These are phyloP conservation scores for Suillus hirtellus DNA, from an alignment of 768 basidiomycete species.

Conservation along the genomic window DNA sequence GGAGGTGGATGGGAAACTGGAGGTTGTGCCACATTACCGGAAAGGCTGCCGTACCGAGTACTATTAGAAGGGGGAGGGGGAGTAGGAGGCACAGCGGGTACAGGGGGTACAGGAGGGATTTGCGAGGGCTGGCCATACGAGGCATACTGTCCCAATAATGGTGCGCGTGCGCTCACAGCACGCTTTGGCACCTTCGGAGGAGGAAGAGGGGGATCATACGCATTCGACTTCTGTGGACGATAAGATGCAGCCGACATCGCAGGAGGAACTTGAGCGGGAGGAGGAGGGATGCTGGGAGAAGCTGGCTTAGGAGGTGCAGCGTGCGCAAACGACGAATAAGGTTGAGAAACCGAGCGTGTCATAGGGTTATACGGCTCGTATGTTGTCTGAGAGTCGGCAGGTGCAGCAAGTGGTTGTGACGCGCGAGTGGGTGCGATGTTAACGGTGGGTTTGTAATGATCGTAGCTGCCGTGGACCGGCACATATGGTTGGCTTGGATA, in stretches of 20 bases:
- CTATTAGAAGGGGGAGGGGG: neutral
- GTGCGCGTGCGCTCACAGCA: conserved; percentile 24
- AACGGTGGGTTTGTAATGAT: conserved; percentile 38
- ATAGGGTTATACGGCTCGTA: conserved; percentile 31
- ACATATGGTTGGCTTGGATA: conserved; percentile 19
- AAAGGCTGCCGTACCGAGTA: neutral
- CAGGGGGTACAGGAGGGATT: conserved; percentile 23
- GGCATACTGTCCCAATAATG: conserved; percentile 11
- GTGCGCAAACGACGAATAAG: conserved; percentile 23
- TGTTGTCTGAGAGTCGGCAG: conserved; percentile 24
- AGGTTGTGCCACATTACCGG: neutral
- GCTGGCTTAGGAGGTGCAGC: conserved; percentile 17
- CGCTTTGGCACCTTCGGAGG: conserved; percentile 43
- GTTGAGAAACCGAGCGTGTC: conserved; percentile 26
- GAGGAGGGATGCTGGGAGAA: conserved; percentile 23
- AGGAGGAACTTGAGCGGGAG: conserved; percentile 32
- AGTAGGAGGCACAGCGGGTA: conserved; percentile 16
- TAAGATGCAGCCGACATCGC: conserved; percentile 46
- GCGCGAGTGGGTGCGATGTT: conserved; percentile 25
- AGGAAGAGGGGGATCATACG: conserved; percentile 77
- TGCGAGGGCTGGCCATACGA: conserved; percentile 15
- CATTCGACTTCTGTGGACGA: conserved; percentile 66
- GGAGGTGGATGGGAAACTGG: conserved; percentile 14
- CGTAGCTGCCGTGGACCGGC: conserved; percentile 23
- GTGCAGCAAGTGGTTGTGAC: conserved; percentile 18